These are phyloP conservation scores for Penicillium simplicissimum DNA, from an alignment of 495 filamentous ascomycete species.

Conservation along the genomic window DNA sequence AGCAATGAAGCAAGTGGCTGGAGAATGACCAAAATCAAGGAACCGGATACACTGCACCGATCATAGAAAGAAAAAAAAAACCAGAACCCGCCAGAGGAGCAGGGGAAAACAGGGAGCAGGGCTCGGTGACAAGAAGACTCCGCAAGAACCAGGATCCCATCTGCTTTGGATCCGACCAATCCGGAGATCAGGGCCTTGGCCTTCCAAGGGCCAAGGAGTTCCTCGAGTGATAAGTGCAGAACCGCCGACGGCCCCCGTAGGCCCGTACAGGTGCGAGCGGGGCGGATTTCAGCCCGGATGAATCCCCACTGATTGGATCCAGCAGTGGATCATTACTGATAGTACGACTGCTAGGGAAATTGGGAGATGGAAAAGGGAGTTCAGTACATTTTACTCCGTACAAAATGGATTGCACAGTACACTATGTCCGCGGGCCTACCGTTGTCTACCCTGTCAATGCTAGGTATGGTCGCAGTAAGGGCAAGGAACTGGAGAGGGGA, in stretches of 20 bases:
- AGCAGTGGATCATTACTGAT: not conserved
- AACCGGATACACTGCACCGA: not conserved
- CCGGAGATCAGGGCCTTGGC: conserved; percentile 5
- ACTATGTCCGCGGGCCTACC: no score
- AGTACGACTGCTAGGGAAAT: not conserved
- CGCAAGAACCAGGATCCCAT: conserved; percentile 8
- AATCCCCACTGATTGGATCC: conserved; percentile 12
- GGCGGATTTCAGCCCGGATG: conserved; percentile 23
- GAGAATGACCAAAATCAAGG: not conserved
- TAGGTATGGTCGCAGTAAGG: not conserved
- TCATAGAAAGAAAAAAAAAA: not conserved
- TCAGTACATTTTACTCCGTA: no score
- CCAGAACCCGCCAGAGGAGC: not conserved
- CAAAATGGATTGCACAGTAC: no score
- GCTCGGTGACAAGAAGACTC: not conserved
- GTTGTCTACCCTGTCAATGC: not conserved
- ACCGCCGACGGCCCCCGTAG: not conserved
- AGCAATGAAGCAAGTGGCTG: not conserved
- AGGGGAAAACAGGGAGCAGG: not conserved
- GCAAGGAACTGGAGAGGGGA: not conserved
- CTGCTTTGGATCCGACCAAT: conserved; percentile 7
- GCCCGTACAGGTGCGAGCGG: conserved; percentile 12
- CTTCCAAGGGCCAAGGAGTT: not conserved
- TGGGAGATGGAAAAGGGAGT: not conserved
- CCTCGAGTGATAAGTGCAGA: not conserved